Conservation (phyloP, 345 rosid genomes). For the Eucalyptus caleyi region DNA sequence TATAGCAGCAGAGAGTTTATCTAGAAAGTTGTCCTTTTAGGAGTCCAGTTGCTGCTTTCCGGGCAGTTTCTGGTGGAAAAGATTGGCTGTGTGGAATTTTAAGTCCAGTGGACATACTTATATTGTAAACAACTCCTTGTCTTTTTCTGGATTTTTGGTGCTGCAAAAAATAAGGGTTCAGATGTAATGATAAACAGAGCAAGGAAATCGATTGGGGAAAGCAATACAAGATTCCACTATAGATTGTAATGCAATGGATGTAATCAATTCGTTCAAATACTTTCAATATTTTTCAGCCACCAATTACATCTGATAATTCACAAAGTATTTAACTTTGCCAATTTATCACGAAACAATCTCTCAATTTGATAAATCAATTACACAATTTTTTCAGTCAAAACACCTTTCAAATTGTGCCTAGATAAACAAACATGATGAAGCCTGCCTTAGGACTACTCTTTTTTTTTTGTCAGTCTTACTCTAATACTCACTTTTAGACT, state of each 20-base stretch:
- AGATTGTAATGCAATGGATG: accelerated
- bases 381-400: background rate
- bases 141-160: background rate
- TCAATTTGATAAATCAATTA: background rate
- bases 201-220: background rate
- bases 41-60: background rate
- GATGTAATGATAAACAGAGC: background rate
- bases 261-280: background rate
- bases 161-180: background rate
- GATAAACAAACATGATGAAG: background rate
- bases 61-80: background rate
- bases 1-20: background rate
- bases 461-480: too few species aligned
- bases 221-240: background rate
- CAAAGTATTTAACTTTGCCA: background rate
- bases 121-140: background rate
- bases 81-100: background rate
- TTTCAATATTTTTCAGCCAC: background rate
- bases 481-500: too few species aligned
- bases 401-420: background rate
- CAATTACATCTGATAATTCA: background rate
- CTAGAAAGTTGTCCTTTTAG: background rate
- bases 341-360: background rate
- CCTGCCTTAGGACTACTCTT: too few species aligned
- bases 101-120: background rate